Conservation (phyloP, 2,329 filamentous ascomycete species). For the Fusarium foetens region DNA sequence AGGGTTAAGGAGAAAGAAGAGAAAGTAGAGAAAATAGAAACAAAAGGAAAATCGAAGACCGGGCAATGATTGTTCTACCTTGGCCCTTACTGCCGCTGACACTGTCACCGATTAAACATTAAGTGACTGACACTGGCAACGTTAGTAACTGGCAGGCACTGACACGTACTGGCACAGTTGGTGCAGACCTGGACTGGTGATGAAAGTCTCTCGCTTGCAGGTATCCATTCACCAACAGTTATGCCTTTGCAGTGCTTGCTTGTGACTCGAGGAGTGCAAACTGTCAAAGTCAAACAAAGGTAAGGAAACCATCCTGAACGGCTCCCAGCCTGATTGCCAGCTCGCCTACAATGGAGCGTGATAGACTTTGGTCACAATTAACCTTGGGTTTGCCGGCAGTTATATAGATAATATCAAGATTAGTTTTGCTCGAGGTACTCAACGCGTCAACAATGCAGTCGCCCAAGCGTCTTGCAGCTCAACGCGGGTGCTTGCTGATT, state of each 20-base stretch:
- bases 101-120: background rate
- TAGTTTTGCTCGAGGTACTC: background rate
- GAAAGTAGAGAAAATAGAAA: background rate
- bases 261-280: background rate
- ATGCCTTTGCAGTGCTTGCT: constrained; percentile 4
- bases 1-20: background rate
- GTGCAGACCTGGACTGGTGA: constrained; percentile 1
- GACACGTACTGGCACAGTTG: constrained; percentile 6
- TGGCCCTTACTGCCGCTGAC: background rate
- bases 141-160: constrained; percentile 1
- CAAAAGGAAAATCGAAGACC: background rate
- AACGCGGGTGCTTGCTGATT: constrained; percentile 35
- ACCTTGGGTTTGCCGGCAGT: background rate
- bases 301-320: background rate
- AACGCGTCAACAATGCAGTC: constrained; percentile 8
- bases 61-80: background rate
- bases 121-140: background rate
- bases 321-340: background rate
- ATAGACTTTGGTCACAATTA: background rate
- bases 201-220: background rate
- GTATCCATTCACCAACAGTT: background rate
- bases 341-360: background rate
- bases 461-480: constrained; percentile 4
- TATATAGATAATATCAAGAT: background rate
- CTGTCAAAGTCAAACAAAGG: background rate